Percentiles rank a stretch among this genome's conserved stretches.
Conservation (phyloP, 2,329 filamentous ascomycete species). For the Phyllosticta capitalensis region DNA sequence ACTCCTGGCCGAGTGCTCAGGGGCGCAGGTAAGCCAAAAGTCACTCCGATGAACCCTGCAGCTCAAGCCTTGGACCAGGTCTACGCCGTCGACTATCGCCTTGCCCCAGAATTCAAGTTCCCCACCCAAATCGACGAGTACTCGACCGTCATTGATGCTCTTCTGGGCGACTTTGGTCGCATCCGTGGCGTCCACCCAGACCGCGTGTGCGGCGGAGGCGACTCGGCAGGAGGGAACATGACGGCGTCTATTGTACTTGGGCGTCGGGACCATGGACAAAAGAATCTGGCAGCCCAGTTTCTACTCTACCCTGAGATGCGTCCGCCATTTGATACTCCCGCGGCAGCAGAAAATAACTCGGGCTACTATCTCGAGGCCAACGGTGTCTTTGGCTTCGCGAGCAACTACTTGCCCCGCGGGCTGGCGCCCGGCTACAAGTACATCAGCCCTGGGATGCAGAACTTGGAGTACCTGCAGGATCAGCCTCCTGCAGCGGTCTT, state of each 20-base stretch:
- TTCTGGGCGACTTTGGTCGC: slow-evolving; percentile 17
- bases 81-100: slow-evolving; percentile 26
- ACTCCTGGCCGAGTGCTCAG: slow-evolving; percentile 21
- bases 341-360: slow-evolving; percentile 25
- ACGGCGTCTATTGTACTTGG: slow-evolving; percentile 24
- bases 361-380: slow-evolving; percentile 29
- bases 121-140: slow-evolving; percentile 28
- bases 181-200: slow-evolving; percentile 19
- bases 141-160: slow-evolving; percentile 20
- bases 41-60: neutral
- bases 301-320: slow-evolving; percentile 28
- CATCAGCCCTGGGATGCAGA: slow-evolving; percentile 25
- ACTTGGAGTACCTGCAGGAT: slow-evolving; percentile 15
- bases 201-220: slow-evolving; percentile 24
- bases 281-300: slow-evolving; percentile 21
- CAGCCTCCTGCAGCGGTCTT: slow-evolving; percentile 21
- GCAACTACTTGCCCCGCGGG: slow-evolving; percentile 22
- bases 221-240: slow-evolving; percentile 30
- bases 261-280: slow-evolving; percentile 18
- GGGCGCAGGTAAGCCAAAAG: slow-evolving; percentile 3
- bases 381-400: slow-evolving; percentile 27
- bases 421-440: slow-evolving; percentile 19
- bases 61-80: slow-evolving; percentile 12
- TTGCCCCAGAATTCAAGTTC: slow-evolving; percentile 25
- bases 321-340: slow-evolving; percentile 14